Percentiles rank a stretch among this genome's conserved stretches.
phyloP scores from a whole-genome alignment of 2,329 filamentous ascomycete genomes.

The Paecilomyces formosus region DNA sequence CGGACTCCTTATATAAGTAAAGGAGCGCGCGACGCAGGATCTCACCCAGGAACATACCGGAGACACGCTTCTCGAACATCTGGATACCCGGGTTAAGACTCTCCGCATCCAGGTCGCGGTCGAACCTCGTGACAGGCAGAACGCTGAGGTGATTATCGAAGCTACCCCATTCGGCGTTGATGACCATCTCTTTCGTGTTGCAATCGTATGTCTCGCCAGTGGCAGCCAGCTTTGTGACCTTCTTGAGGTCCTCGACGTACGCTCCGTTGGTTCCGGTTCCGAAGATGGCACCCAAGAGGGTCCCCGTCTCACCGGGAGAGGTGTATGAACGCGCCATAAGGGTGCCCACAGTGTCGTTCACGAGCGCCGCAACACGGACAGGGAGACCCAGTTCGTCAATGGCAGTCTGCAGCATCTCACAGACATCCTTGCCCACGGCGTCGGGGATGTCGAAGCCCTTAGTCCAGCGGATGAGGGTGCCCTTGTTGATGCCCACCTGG shows the following conservation, averaged over 20 bases:
- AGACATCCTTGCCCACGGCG: slow-evolving; percentile 89
- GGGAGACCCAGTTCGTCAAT: slow-evolving; percentile 81
- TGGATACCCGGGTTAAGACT: slow-evolving; percentile 90
- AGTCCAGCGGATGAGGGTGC: slow-evolving; percentile 90
- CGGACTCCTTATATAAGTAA: slow-evolving; percentile 60
- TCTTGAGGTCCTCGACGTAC: slow-evolving; percentile 85
- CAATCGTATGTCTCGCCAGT: slow-evolving; percentile 59
- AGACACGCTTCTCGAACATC: slow-evolving; percentile 98
- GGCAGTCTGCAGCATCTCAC: slow-evolving; percentile 77
- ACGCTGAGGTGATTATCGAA: slow-evolving; percentile 92
- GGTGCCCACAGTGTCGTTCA: slow-evolving; percentile 96
- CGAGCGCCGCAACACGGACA: slow-evolving; percentile 88
- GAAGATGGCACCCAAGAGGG: slow-evolving; percentile 92
- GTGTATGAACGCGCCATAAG: slow-evolving; percentile 97
- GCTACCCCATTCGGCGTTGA: slow-evolving; percentile 98
- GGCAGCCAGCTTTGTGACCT: slow-evolving; percentile 66
- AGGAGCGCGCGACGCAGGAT: slow-evolving; percentile 74
- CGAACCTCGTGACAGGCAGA: slow-evolving; percentile 78
- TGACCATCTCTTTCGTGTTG: slow-evolving; percentile 85
- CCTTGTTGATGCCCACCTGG: slow-evolving; percentile 91
- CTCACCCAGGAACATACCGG: slow-evolving; percentile 96
- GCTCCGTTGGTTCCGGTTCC: slow-evolving; percentile 96
- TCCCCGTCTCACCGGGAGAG: slow-evolving; percentile 76
- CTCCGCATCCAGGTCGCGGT: slow-evolving; percentile 66
- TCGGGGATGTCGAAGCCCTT: slow-evolving; percentile 98